Base-by-base conservation (phyloP, 2,329 filamentous ascomycete species). In the Dryadomyces quercivorus region DNA sequence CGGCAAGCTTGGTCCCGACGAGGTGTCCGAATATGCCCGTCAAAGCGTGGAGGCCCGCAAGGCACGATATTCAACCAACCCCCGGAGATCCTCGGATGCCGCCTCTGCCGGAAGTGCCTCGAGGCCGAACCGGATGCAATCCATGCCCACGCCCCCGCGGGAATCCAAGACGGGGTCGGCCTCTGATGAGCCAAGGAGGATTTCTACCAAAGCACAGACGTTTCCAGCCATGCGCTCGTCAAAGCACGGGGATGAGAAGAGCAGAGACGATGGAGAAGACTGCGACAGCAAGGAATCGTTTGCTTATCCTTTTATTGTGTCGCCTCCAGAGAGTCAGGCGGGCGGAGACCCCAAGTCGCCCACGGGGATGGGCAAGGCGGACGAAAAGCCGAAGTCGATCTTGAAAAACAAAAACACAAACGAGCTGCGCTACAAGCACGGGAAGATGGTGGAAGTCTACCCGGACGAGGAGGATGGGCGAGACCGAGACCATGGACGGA, bases 331-430 rank as follows among this genome's bases (percentile, higher is more conserved):
- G 65, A 8, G 60, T 45, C 61, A 60, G 42, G 65, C 63, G 55
- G 56, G 59, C 26, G 61, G 64, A n/a, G 54, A 59, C 18, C 58
- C 63, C 6, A 65, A 63, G 1, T 67, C 69, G 1, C 65, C 70
- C 0, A 61, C 68, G 7, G 3, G 59, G 59, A 31, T 70, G 66
- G 70, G 0, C 65, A 62, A 10, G 22, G 9, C 2, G 10, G 31
- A 13, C 16, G 18, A 43, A 1, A n/a, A 20, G 55, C 79, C 78
- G 1, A 81, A 80, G 60, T 74, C 78, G 5, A 82, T 82, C n/a
- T 68, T 82, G 18, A 82, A 82, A 68, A 82, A 82, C 62, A 75
- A 72, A 60, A 78, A 80, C 57, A 74, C 75, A 49, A 76, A 81
- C 56, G 76, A 76, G 48, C 77, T 82, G 5, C 72, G 73, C 4